Evolutionary conservation across 2,329 filamentous ascomycete species (phyloP).

Genomic region (Cytospora piceicola): DNA sequence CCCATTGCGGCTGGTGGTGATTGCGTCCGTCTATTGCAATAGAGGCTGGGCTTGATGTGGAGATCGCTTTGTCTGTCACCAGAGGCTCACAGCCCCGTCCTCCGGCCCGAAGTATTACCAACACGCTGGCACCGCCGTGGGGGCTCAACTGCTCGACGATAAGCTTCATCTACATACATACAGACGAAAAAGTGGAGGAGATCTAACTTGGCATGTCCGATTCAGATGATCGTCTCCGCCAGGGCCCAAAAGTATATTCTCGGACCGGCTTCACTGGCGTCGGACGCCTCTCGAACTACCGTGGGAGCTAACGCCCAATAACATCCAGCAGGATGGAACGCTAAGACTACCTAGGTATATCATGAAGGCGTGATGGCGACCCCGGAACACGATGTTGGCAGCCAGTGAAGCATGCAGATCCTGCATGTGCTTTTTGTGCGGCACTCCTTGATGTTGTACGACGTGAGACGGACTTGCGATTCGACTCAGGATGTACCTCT

Average conservation of each 20-base stretch:
- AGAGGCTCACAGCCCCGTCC: not conserved
- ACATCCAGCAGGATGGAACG: not conserved
- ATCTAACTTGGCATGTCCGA: constrained; percentile 1
- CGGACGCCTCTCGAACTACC: not conserved
- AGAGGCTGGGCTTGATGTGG: not conserved
- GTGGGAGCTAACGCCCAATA: not conserved
- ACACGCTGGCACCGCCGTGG: not conserved
- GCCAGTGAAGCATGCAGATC: not conserved
- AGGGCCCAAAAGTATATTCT: not conserved
- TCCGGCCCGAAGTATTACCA: not conserved
- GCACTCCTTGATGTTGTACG: not conserved
- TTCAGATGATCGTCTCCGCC: not conserved
- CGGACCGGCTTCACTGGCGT: not conserved
- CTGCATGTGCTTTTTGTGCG: not conserved
- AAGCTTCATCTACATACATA: not conserved
- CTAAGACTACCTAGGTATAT: not conserved
- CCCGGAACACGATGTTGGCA: not conserved
- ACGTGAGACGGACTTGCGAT: not conserved
- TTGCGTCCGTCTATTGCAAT: not conserved
- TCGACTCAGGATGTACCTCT: not conserved
- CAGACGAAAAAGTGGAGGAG: not conserved
- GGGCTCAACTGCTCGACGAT: not conserved
- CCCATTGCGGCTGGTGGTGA: not conserved
- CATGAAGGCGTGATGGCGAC: not conserved
- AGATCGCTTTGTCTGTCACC: not conserved